Evolutionary conservation across 2,329 filamentous ascomycete genomes (phyloP).

Genomic region (Fusarium coffeatum): DNA sequence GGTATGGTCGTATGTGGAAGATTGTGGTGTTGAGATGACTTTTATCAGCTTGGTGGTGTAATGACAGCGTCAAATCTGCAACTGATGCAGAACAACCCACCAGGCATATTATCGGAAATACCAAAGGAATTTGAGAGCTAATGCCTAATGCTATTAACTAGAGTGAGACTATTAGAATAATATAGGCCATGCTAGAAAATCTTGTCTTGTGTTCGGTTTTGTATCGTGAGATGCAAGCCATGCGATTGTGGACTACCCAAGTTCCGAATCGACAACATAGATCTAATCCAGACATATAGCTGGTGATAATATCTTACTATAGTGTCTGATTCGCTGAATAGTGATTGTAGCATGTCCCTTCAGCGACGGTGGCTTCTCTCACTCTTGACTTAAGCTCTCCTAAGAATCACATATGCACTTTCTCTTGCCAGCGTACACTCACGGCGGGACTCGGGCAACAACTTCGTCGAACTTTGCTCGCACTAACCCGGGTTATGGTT

Average conservation of each 20-base stretch:
- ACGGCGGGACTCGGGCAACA: too few species aligned
- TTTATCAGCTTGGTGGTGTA: neutral
- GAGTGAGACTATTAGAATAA: neutral
- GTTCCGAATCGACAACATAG: neutral
- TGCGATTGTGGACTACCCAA: neutral
- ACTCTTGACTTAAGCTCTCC: neutral
- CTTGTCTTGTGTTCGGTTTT: neutral
- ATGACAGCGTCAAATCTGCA: neutral
- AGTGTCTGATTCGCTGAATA: neutral
- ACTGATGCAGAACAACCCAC: neutral
- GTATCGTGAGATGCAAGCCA: neutral
- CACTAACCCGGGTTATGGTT: neutral
- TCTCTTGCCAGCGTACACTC: neutral
- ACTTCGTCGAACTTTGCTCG: neutral
- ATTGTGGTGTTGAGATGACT: neutral
- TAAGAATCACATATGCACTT: neutral
- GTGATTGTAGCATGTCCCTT: neutral
- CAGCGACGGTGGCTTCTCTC: neutral
- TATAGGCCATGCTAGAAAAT: neutral
- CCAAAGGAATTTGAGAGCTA: too few species aligned
- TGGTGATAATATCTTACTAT: fast-evolving
- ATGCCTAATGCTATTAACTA: too few species aligned
- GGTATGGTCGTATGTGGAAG: constrained; percentile 11
- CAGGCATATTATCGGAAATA: neutral
- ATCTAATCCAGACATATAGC: neutral